Conservation (phyloP, 1,284 basidiomycete genomes). For the Trichosporon sp. region DNA sequence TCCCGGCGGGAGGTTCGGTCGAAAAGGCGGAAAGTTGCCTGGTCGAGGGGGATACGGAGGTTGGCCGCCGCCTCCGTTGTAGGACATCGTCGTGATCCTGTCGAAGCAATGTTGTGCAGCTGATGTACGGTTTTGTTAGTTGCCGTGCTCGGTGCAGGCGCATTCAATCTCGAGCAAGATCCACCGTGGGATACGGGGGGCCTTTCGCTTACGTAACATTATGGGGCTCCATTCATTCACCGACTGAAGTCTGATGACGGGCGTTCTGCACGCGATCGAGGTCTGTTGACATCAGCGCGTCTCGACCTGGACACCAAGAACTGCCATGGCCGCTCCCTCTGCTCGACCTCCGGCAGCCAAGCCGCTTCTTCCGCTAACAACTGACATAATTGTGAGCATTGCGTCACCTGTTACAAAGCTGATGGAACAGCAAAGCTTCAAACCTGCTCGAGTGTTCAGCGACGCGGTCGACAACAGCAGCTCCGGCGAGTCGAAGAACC, state of each 20-base stretch:
- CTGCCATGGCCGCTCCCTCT: neutral
- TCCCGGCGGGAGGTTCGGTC: conserved; percentile 30
- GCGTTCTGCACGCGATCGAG: neutral
- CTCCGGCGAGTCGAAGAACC: conserved; percentile 30
- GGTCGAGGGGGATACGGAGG: conserved; percentile 14
- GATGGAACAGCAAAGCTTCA: conserved; percentile 12
- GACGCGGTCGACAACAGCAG: conserved; percentile 59
- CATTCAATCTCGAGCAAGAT: neutral
- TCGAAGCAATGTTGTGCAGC: neutral
- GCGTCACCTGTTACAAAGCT: neutral
- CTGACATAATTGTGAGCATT: neutral
- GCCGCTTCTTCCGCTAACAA: neutral
- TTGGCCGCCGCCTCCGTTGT: conserved; percentile 10
- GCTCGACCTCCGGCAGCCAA: neutral
- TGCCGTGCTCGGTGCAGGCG: neutral
- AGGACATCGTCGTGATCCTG: conserved; percentile 1
- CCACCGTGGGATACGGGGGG: neutral
- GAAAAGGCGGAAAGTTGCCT: conserved; percentile 31
- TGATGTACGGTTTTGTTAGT: neutral
- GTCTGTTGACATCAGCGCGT: neutral
- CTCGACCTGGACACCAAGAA: neutral
- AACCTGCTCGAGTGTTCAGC: conserved; percentile 81
- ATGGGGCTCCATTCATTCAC: neutral
- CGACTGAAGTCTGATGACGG: neutral
- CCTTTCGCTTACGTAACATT: neutral